Percentiles rank a stretch among this genome's conserved stretches.
phyloP scores from a whole-genome alignment of 495 filamentous ascomycete species.

The Penicillium simplicissimum region DNA sequence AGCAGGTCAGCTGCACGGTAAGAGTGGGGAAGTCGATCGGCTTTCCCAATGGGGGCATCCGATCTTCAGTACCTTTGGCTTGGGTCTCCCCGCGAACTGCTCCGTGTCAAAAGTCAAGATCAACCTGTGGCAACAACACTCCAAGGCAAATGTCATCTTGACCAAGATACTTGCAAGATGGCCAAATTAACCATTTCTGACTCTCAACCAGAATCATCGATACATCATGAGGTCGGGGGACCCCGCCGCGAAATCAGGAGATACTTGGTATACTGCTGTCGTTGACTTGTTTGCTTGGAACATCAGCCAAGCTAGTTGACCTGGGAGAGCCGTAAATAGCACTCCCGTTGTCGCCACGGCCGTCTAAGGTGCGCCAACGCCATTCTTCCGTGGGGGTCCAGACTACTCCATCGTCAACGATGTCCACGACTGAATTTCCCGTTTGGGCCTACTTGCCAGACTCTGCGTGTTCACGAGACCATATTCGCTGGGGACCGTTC shows the following conservation, averaged over 20 bases:
- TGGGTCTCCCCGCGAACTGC: constrained; percentile 1
- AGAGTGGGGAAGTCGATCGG: constrained; percentile 16
- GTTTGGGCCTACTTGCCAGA: constrained; percentile 11
- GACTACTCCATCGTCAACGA: constrained; percentile 9
- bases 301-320: not conserved
- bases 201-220: not conserved
- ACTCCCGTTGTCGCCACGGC: constrained; percentile 13
- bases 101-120: not conserved
- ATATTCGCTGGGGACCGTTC: not conserved
- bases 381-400: constrained; percentile 15
- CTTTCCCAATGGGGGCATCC: constrained; percentile 28
- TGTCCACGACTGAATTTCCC: constrained; percentile 4
- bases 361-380: constrained; percentile 11
- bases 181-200: not conserved
- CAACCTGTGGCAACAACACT: not conserved
- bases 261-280: not conserved
- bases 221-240: not conserved
- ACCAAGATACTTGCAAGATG: constrained; percentile 1
- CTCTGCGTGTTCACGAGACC: constrained; percentile 29
- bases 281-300: not conserved
- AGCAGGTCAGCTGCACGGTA: not conserved
- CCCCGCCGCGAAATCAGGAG: not conserved
- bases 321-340: not conserved
- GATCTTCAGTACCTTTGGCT: constrained; percentile 15
- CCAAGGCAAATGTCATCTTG: not conserved